Base-by-base conservation (phyloP, 1,139 yeast species). In the Sugiyamaella pinicola region DNA sequence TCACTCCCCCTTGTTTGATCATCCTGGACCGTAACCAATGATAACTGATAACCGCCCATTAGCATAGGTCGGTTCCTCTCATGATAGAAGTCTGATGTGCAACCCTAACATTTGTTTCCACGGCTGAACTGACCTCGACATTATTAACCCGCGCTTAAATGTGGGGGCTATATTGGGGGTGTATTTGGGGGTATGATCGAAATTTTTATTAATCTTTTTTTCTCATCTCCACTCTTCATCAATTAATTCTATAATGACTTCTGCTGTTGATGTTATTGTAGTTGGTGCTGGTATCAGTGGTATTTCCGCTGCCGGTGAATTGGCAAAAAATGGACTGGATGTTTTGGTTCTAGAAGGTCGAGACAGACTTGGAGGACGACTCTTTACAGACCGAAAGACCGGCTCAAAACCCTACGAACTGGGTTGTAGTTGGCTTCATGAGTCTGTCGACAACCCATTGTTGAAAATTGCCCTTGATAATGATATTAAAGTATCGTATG, bases 351-450 rank as follows among this genome's bases (percentile, higher is more conserved):
- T 84, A 2, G 90, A 84, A 60, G 85, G 85, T 0, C 71, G 83
- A 56, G 71, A 73, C 49, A 65, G 87, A 37, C 60, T 80, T 2
- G 90, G 90, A 6, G 90, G 89, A 0, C 60, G 72, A 17, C 55
- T 68, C 26, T 62, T 52, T 53, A 58, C 70, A 5, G 64, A 59
- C 48, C 52, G 64, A 40, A 50, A 56, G 51, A 58, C 63, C 7
- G 66, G 65, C 2, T 28, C 57, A 19, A 60, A 58, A 2, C 68
- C 62, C 19, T 61, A 63, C 46, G 96, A 89, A 67, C 61, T 88
- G 18, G 96, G 96, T 0, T 96, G 95, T 1, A 80, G 89, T 9
- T 89, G 96, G 96, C 87, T 86, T 62, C 96, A 89, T 64, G 96
- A 88, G 64, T 80, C 87, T 0, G 71, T 87, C 50, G 78, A 81